These are phyloP conservation scores for Solanum peruvianum DNA, from an alignment of 257 asterid genomes.

Conservation along the genomic window DNA sequence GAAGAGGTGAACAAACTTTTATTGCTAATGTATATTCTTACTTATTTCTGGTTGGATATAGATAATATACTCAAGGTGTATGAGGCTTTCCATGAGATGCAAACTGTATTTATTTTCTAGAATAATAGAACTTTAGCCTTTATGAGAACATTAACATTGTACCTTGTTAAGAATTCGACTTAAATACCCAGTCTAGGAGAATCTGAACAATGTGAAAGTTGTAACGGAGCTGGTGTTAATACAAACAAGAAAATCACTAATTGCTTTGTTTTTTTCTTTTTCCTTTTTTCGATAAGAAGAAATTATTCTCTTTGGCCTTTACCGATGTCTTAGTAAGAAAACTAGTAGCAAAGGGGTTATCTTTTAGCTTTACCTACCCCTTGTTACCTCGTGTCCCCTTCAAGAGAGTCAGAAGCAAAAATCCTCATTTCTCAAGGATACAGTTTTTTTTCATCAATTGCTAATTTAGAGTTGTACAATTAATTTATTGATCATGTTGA, in stretches of 20 bases:
- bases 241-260: neutral
- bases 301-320: neutral
- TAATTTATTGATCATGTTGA: neutral
- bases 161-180: neutral
- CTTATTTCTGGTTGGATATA: neutral
- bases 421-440: neutral
- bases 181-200: neutral
- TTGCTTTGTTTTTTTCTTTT: neutral
- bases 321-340: neutral
- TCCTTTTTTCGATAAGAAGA: neutral
- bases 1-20: constrained; percentile 51
- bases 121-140: neutral
- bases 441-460: neutral
- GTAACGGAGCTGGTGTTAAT: neutral
- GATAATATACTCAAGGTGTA: neutral
- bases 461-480: neutral
- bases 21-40: neutral
- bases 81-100: neutral
- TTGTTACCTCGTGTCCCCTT: neutral
- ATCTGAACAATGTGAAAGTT: neutral
- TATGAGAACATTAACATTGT: neutral
- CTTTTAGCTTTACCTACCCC: neutral
- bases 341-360: neutral
- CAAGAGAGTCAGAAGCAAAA: neutral
- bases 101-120: neutral